Evolutionary conservation across 306 rosid species (phyloP).

Genomic region (Vigna unguiculata): DNA sequence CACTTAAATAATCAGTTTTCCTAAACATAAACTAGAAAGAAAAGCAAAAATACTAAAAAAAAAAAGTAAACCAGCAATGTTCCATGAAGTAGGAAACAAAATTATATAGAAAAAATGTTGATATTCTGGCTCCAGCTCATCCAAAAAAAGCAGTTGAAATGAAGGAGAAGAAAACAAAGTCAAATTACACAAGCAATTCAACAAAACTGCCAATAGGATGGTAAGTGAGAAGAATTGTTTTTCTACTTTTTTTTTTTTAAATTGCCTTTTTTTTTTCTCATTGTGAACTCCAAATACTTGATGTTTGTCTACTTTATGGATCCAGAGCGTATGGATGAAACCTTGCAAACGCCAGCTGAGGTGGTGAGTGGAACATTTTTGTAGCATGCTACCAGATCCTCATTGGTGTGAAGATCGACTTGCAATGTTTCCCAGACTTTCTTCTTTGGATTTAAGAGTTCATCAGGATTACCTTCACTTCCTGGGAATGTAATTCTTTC

Average conservation of each 20-base stretch:
- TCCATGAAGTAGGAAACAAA: background rate
- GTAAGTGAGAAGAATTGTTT: background rate
- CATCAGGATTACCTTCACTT: slow-evolving; percentile 76
- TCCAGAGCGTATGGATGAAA: slow-evolving; percentile 65
- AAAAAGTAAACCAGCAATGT: background rate
- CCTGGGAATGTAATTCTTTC: slow-evolving; percentile 79
- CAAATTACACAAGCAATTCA: slow-evolving; percentile 24
- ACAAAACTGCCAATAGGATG: slow-evolving; percentile 4
- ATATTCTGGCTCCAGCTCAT: slow-evolving; percentile 31
- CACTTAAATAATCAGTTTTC: background rate
- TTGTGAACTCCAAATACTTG: slow-evolving; percentile 22
- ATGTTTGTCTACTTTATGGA: slow-evolving; percentile 62
- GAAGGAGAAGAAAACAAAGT: background rate
- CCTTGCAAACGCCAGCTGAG: slow-evolving; percentile 87
- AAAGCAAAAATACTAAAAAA: background rate
- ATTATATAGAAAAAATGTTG: background rate
- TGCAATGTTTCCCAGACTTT: slow-evolving; percentile 94
- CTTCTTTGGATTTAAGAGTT: slow-evolving; percentile 86
- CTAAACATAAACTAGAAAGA: background rate
- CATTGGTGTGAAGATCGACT: slow-evolving; percentile 67
- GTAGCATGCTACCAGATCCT: slow-evolving; percentile 74
- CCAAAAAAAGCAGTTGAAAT: background rate
- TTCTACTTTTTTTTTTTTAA: slow-evolving; percentile 8
- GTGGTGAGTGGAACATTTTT: slow-evolving; percentile 81
- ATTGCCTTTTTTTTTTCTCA: background rate